A percentile compares a stretch with the other conserved stretches of the same genome.
These are phyloP conservation scores for Eremothecium coryli DNA, from an alignment of 1,139 yeast genomes.

Conservation along the genomic window DNA sequence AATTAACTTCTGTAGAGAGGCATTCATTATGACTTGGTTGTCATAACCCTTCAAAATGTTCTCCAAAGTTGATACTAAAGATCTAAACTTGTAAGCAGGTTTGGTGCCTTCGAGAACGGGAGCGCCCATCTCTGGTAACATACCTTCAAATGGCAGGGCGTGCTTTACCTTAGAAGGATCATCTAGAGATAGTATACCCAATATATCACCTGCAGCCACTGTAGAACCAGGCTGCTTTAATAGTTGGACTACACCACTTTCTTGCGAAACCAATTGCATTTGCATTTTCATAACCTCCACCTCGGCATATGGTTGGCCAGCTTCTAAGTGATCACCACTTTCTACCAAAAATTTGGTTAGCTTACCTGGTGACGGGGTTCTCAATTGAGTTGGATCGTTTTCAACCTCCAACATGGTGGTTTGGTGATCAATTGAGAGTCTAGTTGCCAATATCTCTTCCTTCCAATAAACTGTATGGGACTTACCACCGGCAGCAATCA, in stretches of 20 bases:
- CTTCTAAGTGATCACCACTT: slow-evolving; percentile 82
- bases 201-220: slow-evolving; percentile 89
- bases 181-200: slow-evolving; percentile 87
- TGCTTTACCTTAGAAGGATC: slow-evolving; percentile 97
- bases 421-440: slow-evolving; percentile 89
- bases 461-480: slow-evolving; percentile 96
- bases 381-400: slow-evolving; percentile 95
- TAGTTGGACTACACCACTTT: slow-evolving; percentile 84
- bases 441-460: slow-evolving; percentile 94
- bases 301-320: slow-evolving; percentile 95
- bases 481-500: slow-evolving; percentile 81
- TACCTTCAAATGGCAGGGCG: slow-evolving; percentile 91
- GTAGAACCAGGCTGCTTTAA: slow-evolving; percentile 98
- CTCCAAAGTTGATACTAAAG: slow-evolving; percentile 49
- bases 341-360: slow-evolving; percentile 87
- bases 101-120: slow-evolving; percentile 78
- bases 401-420: slow-evolving; percentile 90
- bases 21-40: slow-evolving; percentile 86
- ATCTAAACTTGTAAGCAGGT: slow-evolving; percentile 65
- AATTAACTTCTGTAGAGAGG: slow-evolving; percentile 64
- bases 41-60: slow-evolving; percentile 87
- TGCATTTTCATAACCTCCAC: slow-evolving; percentile 99
- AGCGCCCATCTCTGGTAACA: slow-evolving; percentile 79
- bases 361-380: slow-evolving; percentile 99
- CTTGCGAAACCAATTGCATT: slow-evolving; percentile 86